Evolutionary conservation across 768 basidiomycete species (phyloP), one percentile per base, ranked within the genome.

Genomic region (Hirschioporus abietinus): DNA sequence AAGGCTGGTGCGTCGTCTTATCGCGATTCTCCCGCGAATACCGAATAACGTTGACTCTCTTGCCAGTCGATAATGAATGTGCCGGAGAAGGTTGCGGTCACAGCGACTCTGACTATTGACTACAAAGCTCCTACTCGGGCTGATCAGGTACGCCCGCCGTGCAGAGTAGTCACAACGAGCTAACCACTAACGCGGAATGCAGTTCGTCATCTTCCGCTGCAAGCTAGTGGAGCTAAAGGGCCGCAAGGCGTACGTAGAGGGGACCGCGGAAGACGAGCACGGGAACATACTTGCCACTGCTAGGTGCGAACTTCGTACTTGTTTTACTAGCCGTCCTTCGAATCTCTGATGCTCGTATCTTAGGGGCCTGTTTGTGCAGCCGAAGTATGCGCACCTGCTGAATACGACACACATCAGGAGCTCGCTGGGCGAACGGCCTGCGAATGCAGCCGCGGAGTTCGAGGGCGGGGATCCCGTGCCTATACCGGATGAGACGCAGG

Each of bases 71-170:
- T 96, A 58, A 81, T 83, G 63, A 93, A 94, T 73, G 79, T 99
- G 0, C 94, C 95, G 0, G 89, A 92, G 24, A 89, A 91, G 73
- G 88, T 99, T 58, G 96, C 93, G 20, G 96, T 99, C 12, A 99
- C 96, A 0, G 96, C 96, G 1, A 91, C 86, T 58, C 81, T 99
- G 58, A 82, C 82, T 4, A 76, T 98, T 63, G 87, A 88, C 71
- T 99, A 95, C 78, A 87, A 85, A 64, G 90, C 93, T 1, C 96
- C 96, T 0, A 94, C 93, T 1, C 86, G 84, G 64, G 96, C 96
- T 0, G 93, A 96, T 75, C 94, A 93, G 81, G 92, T 88, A 69
- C 58, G 77, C 67, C 58, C 64, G 27, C 18, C 61, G 27, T 58
- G 58, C 18, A 36, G 35, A 67, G 25, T 61, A 27, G 12, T 20